Evolutionary conservation across 305 asterid genomes (phyloP).

Genomic region (Nicotiana rustica): DNA sequence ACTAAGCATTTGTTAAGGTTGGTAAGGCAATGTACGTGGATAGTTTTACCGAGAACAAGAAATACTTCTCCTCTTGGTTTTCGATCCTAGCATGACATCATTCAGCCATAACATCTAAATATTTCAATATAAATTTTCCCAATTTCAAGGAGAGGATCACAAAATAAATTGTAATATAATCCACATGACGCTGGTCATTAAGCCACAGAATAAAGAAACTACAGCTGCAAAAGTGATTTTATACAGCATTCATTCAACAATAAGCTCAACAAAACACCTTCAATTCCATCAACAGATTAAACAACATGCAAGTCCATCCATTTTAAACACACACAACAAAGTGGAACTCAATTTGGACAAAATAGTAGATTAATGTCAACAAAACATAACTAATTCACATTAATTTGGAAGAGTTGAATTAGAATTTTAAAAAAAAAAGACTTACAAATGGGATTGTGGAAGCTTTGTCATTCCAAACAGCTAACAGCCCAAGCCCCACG

Average conservation of each 20-base stretch:
- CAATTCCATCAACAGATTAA: background rate
- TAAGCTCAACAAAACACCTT: background rate
- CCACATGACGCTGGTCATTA: constrained; percentile 16
- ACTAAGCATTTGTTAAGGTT: constrained; percentile 7
- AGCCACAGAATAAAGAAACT: background rate
- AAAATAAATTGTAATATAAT: background rate
- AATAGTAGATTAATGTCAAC: background rate
- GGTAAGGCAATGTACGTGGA: background rate
- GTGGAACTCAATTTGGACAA: constrained; percentile 11
- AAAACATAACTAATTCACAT: constrained; percentile 17
- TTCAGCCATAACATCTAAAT: background rate
- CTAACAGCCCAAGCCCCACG: constrained; percentile 73
- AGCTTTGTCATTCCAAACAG: constrained; percentile 94
- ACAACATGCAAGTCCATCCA: background rate
- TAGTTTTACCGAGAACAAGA: background rate
- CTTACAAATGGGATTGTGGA: constrained; percentile 91
- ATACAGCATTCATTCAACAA: background rate
- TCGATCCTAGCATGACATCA: constrained; percentile 9
- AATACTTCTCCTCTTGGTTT: background rate
- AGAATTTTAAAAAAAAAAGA: constrained; percentile 17
- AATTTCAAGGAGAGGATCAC: background rate
- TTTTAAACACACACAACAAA: background rate
- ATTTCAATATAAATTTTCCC: background rate
- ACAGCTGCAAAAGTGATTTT: background rate
- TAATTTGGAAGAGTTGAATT: background rate